Base-by-base conservation (phyloP, 1,139 yeast genomes). In the Suhomyces ambrosiae region DNA sequence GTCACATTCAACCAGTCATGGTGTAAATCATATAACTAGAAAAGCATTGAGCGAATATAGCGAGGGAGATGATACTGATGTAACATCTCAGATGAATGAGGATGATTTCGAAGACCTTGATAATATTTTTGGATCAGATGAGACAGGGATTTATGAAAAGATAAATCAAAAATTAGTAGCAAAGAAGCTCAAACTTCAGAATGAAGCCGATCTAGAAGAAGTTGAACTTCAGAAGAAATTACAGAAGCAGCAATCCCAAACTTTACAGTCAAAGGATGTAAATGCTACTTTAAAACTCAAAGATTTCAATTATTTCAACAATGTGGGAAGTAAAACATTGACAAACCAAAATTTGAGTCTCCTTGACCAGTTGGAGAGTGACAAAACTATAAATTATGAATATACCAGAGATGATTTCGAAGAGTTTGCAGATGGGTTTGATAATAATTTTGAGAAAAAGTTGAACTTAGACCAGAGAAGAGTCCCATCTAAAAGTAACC, bases 101-200 rank as follows among this genome's bases (percentile, higher is more conserved):
- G 71, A 67, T 3, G 75, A 65, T 27, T 67, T 70, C 44, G 74
- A 68, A 35, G 71, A 68, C 29, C 47, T 69, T 32, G 75, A 69
- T 41, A 59, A 66, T 33, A 59, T 67, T 7, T 68, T 69, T 46
- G 73, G 71, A 6, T 54, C 57, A 30, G 68, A 64, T 41, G 72
- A 66, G 45, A 60, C 65, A 25, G 71, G 71, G 4, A 61, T 65
- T 9, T 65, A 67, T 38, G 48, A 45, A 15, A 48, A 49, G 18
- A 48, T 50, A 17, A 50, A 45, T 32, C 49, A 47, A 24, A 42
- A 44, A 22, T 34, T 50, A n/a, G 30, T 49, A n/a, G 54, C 55
- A 25, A 59, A 60, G 25, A 58, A 59, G 41, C 48, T 50, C 15
- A 58, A 61, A 33, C 47, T 65, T 27, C 63, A 62, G 41, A 48